Conservation (phyloP, 805 yeast genomes). For the Hanseniaspora taiwanica region DNA sequence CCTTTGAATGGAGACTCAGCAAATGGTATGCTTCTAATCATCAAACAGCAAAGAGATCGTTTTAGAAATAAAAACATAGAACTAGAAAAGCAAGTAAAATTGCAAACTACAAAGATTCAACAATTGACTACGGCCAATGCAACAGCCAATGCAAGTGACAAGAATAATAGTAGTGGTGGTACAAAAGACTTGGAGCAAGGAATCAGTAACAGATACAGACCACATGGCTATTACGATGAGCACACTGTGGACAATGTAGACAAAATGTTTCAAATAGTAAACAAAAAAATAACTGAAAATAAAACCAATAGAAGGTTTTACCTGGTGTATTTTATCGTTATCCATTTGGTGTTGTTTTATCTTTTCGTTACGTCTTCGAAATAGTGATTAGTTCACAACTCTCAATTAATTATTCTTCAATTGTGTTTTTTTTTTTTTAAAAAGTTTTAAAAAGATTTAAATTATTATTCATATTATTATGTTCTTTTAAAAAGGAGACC, state of each 20-base stretch:
- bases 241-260: not conserved
- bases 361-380: not conserved
- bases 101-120: slow-evolving; percentile 36
- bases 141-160: not conserved
- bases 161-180: too few species aligned
- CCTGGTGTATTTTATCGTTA: not conserved
- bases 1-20: too few species aligned
- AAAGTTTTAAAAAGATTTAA: too few species aligned
- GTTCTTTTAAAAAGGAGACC: not conserved
- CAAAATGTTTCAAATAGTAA: not conserved
- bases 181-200: not conserved
- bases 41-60: slow-evolving; percentile 91
- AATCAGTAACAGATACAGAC: not conserved
- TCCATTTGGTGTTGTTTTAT: not conserved
- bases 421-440: not conserved
- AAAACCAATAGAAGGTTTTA: not conserved
- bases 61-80: slow-evolving; percentile 74
- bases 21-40: slow-evolving; percentile 58
- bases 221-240: not conserved
- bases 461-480: not conserved
- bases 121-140: slow-evolving; percentile 47
- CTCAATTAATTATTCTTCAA: not conserved
- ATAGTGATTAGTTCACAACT: too few species aligned
- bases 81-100: slow-evolving; percentile 68
- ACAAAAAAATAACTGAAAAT: not conserved